These are phyloP conservation scores for Xylaria bambusicola DNA, from an alignment of 495 filamentous ascomycete species.

Conservation along the genomic window DNA sequence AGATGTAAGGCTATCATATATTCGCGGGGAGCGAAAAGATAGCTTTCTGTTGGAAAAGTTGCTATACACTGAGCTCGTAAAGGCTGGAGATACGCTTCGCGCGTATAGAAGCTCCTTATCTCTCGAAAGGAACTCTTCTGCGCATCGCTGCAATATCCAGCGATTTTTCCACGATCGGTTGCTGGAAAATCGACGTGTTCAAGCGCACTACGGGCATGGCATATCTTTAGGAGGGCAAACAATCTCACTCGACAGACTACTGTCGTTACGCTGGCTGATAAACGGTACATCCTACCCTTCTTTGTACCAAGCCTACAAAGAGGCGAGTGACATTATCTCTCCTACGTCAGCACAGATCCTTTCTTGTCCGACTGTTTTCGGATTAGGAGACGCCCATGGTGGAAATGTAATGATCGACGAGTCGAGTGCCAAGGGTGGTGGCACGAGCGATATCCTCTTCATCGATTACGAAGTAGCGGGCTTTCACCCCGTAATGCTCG, in stretches of 20 bases:
- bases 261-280: not conserved
- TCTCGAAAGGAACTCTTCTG: not conserved
- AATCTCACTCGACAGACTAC: not conserved
- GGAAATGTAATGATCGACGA: not conserved
- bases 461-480: slow-evolving; percentile 8
- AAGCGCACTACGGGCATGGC: not conserved
- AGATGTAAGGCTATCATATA: not conserved
- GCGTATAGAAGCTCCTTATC: not conserved
- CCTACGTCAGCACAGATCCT: not conserved
- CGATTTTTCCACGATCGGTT: not conserved
- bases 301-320: not conserved
- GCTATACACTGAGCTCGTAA: not conserved
- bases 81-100: not conserved
- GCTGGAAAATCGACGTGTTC: not conserved
- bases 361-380: not conserved
- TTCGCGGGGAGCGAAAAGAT: not conserved
- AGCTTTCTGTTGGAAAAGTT: not conserved
- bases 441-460: not conserved
- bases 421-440: not conserved
- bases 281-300: not conserved
- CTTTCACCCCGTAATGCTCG: slow-evolving; percentile 3
- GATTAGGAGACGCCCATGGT: not conserved
- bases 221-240: not conserved
- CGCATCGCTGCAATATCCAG: not conserved
- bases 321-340: not conserved